Evolutionary conservation across 345 rosid genomes (phyloP).

Genomic region (Camelina hispida): DNA sequence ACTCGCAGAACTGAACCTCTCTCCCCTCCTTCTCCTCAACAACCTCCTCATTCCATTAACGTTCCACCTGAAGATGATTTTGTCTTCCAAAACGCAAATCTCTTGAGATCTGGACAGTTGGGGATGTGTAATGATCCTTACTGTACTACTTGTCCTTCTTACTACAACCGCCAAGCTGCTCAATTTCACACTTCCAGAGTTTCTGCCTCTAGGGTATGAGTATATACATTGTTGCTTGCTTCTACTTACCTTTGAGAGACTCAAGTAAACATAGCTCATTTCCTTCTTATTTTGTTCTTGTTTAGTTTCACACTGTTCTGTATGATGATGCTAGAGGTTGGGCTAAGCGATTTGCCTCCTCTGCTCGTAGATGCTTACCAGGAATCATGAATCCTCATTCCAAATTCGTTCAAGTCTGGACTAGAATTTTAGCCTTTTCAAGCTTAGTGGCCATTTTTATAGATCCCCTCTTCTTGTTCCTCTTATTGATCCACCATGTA

Average conservation of each 20-base stretch:
- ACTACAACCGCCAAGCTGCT: conserved; percentile 53
- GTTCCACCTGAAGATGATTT: conserved; percentile 42
- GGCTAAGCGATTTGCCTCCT: conserved; percentile 59
- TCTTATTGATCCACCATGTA: conserved; percentile 60
- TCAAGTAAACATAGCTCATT: neutral
- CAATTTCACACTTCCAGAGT: conserved; percentile 47
- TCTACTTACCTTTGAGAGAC: conserved; percentile 28
- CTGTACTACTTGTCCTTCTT: conserved; percentile 86
- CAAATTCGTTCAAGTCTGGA: conserved; percentile 68
- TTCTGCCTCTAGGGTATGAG: conserved; percentile 38
- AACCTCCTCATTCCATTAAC: conserved; percentile 20
- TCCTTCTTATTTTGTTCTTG: neutral
- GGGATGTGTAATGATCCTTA: conserved; percentile 94
- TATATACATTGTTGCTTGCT: conserved; percentile 57
- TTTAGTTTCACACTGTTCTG: conserved; percentile 67
- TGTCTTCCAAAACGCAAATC: conserved; percentile 56
- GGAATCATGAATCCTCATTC: conserved; percentile 86
- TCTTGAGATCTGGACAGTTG: conserved; percentile 78
- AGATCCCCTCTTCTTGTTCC: conserved; percentile 84
- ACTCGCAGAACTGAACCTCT: conserved; percentile 47
- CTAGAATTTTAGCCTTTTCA: conserved; percentile 65
- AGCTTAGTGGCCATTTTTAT: conserved; percentile 74
- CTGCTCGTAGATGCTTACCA: conserved; percentile 48
- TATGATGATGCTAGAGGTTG: conserved; percentile 90
- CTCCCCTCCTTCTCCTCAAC: conserved; percentile 11